Evolutionary conservation across 257 asterid species (phyloP).

Genomic region (Penstemon newberryi): DNA sequence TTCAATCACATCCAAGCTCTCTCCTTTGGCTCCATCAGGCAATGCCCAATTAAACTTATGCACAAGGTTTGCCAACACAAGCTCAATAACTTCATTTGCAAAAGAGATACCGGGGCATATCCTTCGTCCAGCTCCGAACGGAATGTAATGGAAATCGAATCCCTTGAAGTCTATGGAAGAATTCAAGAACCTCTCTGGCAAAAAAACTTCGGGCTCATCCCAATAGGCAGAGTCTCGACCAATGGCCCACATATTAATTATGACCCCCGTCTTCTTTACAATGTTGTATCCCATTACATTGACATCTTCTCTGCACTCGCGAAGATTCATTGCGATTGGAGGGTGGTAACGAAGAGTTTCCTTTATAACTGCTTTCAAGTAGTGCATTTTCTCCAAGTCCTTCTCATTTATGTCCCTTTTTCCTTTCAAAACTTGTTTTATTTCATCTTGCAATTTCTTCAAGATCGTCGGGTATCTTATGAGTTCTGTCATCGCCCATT

Average conservation of each 20-base stretch:
- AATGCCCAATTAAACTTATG: conserved; percentile 35
- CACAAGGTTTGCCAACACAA: conserved; percentile 37
- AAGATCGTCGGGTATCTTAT: conserved; percentile 32
- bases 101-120: conserved; percentile 40
- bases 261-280: conserved; percentile 37
- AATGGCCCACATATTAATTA: conserved; percentile 43
- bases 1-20: conserved; percentile 35
- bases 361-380: conserved; percentile 47
- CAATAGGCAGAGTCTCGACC: conserved; percentile 39
- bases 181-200: conserved; percentile 46
- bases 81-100: conserved; percentile 26
- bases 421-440: conserved; percentile 20
- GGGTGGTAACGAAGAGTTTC: conserved; percentile 50
- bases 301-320: conserved; percentile 35
- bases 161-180: conserved; percentile 28
- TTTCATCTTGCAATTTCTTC: conserved; percentile 37
- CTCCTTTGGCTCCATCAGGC: conserved; percentile 26
- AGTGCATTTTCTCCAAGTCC: conserved; percentile 50
- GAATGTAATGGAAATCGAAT: conserved; percentile 36
- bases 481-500: conserved; percentile 61
- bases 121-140: conserved; percentile 47
- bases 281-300: conserved; percentile 38
- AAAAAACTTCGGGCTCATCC: conserved; percentile 44
- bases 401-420: conserved; percentile 23
- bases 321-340: conserved; percentile 41